Evolutionary conservation across 768 basidiomycete species (phyloP).

Genomic region (Leccinum rimulosum): DNA sequence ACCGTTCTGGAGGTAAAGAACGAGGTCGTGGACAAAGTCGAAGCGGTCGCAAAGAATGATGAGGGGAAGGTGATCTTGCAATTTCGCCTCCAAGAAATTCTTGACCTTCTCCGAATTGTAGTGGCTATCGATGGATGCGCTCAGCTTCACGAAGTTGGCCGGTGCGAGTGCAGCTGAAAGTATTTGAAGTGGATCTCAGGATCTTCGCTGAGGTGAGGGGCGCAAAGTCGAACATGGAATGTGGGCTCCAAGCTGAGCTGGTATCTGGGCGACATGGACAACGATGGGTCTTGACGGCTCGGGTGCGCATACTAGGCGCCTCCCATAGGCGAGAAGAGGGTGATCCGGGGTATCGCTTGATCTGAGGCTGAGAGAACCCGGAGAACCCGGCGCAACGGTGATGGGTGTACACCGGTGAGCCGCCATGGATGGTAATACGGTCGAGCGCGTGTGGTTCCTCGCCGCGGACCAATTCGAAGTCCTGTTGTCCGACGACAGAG

Average conservation of each 20-base stretch:
- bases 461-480: slow-evolving; percentile 41
- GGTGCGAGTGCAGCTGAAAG: slow-evolving; percentile 97
- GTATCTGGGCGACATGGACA: slow-evolving; percentile 55
- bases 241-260: slow-evolving; percentile 51
- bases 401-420: background rate
- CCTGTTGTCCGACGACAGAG: slow-evolving; percentile 50
- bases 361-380: slow-evolving; percentile 32
- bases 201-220: slow-evolving; percentile 54
- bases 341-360: slow-evolving; percentile 49
- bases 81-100: slow-evolving; percentile 98
- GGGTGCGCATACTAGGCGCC: slow-evolving; percentile 19
- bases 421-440: slow-evolving; percentile 6
- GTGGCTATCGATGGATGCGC: slow-evolving; percentile 90
- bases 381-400: background rate
- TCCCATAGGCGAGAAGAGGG: slow-evolving; percentile 36
- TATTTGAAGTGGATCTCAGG: slow-evolving; percentile 99
- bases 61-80: slow-evolving; percentile 93
- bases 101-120: slow-evolving; percentile 99
- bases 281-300: slow-evolving; percentile 27
- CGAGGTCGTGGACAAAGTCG: slow-evolving; percentile 98
- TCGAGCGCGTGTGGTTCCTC: slow-evolving; percentile 18
- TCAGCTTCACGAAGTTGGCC: slow-evolving; percentile 99
- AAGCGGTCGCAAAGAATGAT: slow-evolving; percentile 99
- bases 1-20: slow-evolving; percentile 96
- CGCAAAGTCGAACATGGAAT: slow-evolving; percentile 66